These are phyloP conservation scores for Misopates orontium DNA, from an alignment of 257 asterid species.

Conservation along the genomic window DNA sequence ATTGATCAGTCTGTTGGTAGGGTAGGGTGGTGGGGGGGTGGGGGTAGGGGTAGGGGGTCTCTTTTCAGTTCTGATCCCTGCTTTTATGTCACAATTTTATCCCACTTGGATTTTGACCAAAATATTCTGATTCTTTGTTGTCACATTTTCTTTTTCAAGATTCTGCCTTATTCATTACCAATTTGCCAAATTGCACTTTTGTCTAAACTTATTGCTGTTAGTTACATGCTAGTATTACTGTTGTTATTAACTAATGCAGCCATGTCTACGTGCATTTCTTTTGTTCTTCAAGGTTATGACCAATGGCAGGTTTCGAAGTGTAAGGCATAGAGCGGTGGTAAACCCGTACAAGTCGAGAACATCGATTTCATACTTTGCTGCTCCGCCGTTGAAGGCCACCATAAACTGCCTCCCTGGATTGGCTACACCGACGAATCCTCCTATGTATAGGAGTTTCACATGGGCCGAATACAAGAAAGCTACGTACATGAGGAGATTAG, in stretches of 20 bases:
- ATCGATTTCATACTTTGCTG: conserved; percentile 62
- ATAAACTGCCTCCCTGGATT: conserved; percentile 38
- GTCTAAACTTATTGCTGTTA: too few relatives aligned
- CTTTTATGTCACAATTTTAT: background rate
- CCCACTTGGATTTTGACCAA: conserved; percentile 10
- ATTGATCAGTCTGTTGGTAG: conserved; percentile 11
- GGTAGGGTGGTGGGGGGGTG: background rate
- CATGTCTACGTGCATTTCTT: background rate
- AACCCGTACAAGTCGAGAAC: conserved; percentile 41
- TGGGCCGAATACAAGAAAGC: conserved; percentile 69
- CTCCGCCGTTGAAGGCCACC: conserved; percentile 51
- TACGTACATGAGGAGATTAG: conserved; percentile 40
- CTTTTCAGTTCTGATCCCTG: conserved; percentile 23
- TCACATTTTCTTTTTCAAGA: background rate
- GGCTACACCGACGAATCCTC: conserved; percentile 31
- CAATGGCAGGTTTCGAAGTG: conserved; percentile 66
- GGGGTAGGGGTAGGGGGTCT: conserved; percentile 11
- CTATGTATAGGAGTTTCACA: conserved; percentile 48
- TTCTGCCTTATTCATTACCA: background rate
- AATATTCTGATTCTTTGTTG: background rate
- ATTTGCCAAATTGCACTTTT: too few relatives aligned
- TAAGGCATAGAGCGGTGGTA: conserved; percentile 61
- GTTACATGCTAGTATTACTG: background rate
- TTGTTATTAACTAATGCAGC: background rate
- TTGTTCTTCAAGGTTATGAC: conserved; percentile 51